Evolutionary conservation across 495 filamentous ascomycete species (phyloP).

Genomic region (Aspergillus indologenus): DNA sequence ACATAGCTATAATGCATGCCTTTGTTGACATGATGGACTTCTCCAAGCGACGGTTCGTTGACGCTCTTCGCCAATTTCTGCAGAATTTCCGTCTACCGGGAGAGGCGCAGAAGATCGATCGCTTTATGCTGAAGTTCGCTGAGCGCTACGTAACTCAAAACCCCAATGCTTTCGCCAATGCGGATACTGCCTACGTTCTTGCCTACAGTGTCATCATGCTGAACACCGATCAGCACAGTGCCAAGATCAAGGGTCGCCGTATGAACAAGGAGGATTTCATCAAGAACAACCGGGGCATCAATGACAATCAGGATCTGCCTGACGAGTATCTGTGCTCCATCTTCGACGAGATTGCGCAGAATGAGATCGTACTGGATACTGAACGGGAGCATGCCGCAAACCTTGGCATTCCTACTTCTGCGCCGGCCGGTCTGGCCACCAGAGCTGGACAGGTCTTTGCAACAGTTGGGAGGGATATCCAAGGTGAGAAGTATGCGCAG

Average conservation of each 20-base stretch:
- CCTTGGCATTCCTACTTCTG: slow-evolving; percentile 55
- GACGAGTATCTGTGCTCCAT: slow-evolving; percentile 88
- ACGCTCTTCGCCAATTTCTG: slow-evolving; percentile 84
- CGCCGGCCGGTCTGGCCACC: slow-evolving; percentile 67
- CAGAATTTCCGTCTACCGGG: slow-evolving; percentile 94
- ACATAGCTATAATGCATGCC: slow-evolving; percentile 96
- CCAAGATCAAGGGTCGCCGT: slow-evolving; percentile 70
- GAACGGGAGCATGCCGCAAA: slow-evolving; percentile 86
- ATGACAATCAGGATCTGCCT: slow-evolving; percentile 90
- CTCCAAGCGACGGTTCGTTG: slow-evolving; percentile 86
- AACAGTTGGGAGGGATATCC: slow-evolving; percentile 85
- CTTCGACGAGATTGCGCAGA: slow-evolving; percentile 83
- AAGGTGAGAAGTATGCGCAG: slow-evolving; percentile 88
- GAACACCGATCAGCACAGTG: slow-evolving; percentile 93
- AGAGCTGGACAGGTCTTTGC: slow-evolving; percentile 86
- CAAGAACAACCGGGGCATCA: slow-evolving; percentile 98
- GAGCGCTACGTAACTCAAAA: slow-evolving; percentile 93
- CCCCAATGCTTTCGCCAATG: slow-evolving; percentile 96
- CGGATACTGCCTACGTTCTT: slow-evolving; percentile 94
- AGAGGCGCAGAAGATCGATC: slow-evolving; percentile 98
- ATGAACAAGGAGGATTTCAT: slow-evolving; percentile 98
- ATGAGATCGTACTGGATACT: slow-evolving; percentile 93
- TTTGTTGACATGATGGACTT: slow-evolving; percentile 98
- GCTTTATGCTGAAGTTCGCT: slow-evolving; percentile 99
- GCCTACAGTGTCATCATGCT: slow-evolving; percentile 96